These are phyloP conservation scores for Priceomyces medius DNA, from an alignment of 805 yeast species.

Conservation along the genomic window DNA sequence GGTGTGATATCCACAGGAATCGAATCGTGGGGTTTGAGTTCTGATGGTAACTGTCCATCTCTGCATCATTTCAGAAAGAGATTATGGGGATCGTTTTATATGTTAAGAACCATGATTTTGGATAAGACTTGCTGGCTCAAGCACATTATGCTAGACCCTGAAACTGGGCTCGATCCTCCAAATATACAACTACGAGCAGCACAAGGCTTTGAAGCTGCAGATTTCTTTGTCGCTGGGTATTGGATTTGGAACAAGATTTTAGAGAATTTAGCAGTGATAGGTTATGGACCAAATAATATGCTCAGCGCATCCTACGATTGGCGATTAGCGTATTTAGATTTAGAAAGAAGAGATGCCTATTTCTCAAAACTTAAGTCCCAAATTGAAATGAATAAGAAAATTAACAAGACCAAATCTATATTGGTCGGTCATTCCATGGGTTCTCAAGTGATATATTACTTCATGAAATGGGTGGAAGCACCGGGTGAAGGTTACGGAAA, in stretches of 20 bases:
- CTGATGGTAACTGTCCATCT: conserved; percentile 74
- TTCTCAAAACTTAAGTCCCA: conserved; percentile 72
- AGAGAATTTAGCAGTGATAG: conserved; percentile 92
- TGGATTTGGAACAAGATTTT: conserved; percentile 98
- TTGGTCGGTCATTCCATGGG: conserved; percentile 96
- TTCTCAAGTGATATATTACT: conserved; percentile 81
- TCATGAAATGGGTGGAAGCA: conserved; percentile 96
- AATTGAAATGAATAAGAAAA: conserved; percentile 58
- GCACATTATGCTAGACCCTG: conserved; percentile 84
- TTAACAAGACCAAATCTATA: conserved; percentile 66
- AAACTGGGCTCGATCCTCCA: conserved; percentile 91
- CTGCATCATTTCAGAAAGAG: conserved; percentile 84
- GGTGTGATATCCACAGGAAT: conserved; percentile 95
- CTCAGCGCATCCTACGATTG: conserved; percentile 91
- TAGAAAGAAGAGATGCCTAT: conserved; percentile 84
- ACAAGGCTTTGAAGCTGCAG: conserved; percentile 95
- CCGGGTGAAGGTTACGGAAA: conserved; percentile 76
- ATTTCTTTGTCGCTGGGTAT: conserved; percentile 93
- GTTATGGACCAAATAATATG: conserved; percentile 92
- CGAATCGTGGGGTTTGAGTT: conserved; percentile 89
- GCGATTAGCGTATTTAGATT: conserved; percentile 86
- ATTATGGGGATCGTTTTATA: conserved; percentile 95
- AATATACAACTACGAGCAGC: conserved; percentile 81
- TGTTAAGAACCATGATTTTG: conserved; percentile 87
- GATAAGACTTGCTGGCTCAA: conserved; percentile 94